Conservation (phyloP, 768 basidiomycete genomes). For the Dioszegia aurantiaca region DNA sequence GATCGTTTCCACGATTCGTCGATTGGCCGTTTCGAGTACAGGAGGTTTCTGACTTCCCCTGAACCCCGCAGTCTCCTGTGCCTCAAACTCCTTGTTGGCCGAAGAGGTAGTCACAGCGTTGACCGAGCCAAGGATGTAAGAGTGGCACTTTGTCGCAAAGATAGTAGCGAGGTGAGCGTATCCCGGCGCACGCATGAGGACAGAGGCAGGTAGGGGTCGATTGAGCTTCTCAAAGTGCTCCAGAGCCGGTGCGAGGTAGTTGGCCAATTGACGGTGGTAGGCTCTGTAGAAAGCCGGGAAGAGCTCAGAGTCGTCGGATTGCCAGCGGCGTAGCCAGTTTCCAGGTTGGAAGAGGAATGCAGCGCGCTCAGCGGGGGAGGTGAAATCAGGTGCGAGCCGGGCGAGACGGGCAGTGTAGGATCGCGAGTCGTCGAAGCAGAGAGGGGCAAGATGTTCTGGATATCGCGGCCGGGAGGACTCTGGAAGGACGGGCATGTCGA, state of each 20-base stretch:
- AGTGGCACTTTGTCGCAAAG: slow-evolving; percentile 54
- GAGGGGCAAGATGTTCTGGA: slow-evolving; percentile 46
- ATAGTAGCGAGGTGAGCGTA: slow-evolving; percentile 55
- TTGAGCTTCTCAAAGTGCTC: slow-evolving; percentile 34
- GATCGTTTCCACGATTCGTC: slow-evolving; percentile 53
- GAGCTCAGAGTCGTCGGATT: slow-evolving; percentile 56
- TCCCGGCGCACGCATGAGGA: slow-evolving; percentile 53
- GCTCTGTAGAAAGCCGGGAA: slow-evolving; percentile 56
- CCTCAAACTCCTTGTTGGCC: slow-evolving; percentile 47
- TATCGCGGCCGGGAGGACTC: slow-evolving; percentile 28
- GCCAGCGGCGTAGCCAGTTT: slow-evolving; percentile 56
- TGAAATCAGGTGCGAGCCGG: slow-evolving; percentile 32
- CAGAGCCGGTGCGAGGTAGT: slow-evolving; percentile 44
- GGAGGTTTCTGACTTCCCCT: slow-evolving; percentile 54
- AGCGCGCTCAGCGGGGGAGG: slow-evolving; percentile 36
- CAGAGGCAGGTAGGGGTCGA: slow-evolving; percentile 36
- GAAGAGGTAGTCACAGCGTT: slow-evolving; percentile 56
- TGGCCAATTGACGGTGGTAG: slow-evolving; percentile 55
- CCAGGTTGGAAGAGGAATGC: slow-evolving; percentile 52
- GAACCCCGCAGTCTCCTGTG: slow-evolving; percentile 54
- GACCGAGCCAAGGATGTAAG: slow-evolving; percentile 55
- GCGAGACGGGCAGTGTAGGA: slow-evolving; percentile 42
- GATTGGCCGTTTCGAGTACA: slow-evolving; percentile 56
- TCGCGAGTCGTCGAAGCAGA: slow-evolving; percentile 49
- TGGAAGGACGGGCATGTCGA: slow-evolving; percentile 24